Conservation (phyloP, 2,329 filamentous ascomycete genomes). For the Xylariaceae sp. region DNA sequence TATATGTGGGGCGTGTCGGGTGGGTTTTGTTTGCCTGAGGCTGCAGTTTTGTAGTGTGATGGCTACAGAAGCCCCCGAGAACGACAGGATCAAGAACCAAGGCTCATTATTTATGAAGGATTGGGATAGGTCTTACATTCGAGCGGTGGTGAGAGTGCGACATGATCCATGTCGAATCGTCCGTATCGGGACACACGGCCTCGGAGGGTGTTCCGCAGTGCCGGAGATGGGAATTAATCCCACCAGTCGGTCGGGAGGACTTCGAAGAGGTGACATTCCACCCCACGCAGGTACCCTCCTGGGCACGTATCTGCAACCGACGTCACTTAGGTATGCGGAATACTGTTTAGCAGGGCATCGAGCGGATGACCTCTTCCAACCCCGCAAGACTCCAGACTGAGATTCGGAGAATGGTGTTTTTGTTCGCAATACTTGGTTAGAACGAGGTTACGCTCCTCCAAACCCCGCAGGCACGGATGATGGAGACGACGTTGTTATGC, state of each 20-base stretch:
- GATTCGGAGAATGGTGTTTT: neutral
- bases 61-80: too few relatives aligned
- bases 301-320: neutral
- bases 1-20: neutral
- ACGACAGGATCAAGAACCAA: too few relatives aligned
- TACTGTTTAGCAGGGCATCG: too few relatives aligned
- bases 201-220: neutral
- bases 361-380: neutral
- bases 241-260: constrained; percentile 21
- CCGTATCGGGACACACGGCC: neutral
- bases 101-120: too few relatives aligned
- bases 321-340: too few relatives aligned
- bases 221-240: constrained; percentile 8
- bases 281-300: constrained; percentile 3
- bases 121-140: too few relatives aligned
- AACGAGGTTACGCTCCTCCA: neutral
- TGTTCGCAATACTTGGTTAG: neutral
- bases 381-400: neutral
- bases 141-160: too few relatives aligned
- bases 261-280: constrained; percentile 6
- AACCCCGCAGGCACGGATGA: neutral
- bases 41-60: too few relatives aligned
- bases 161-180: neutral
- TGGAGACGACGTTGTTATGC: neutral
- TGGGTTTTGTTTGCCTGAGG: too few relatives aligned